These are phyloP conservation scores for Radiomyces spectabilis DNA, from an alignment of 192 early-diverging fungal species.

Conservation along the genomic window DNA sequence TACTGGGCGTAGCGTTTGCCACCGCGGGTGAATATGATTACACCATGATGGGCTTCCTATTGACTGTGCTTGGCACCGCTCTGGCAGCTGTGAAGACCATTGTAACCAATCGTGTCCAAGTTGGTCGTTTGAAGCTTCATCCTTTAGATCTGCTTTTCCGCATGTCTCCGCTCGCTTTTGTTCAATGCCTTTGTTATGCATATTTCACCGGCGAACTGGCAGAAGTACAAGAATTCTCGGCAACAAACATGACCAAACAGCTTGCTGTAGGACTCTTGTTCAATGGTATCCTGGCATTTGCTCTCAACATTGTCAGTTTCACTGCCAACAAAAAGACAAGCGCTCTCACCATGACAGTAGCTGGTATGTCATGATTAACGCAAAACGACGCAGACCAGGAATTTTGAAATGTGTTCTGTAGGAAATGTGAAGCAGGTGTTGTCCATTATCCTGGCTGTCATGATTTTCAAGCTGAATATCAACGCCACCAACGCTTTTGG, in stretches of 20 bases:
- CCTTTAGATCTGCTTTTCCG: slow-evolving; percentile 74
- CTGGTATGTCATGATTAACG: no score
- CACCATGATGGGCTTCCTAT: slow-evolving; percentile 60
- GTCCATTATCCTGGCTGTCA: slow-evolving; percentile 54
- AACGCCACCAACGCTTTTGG: slow-evolving; percentile 50
- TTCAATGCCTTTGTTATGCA: slow-evolving; percentile 62
- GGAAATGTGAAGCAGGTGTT: slow-evolving; percentile 73
- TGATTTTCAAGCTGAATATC: slow-evolving; percentile 52
- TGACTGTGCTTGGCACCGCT: slow-evolving; percentile 74
- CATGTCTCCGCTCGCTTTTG: slow-evolving; percentile 70
- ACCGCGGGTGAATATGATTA: slow-evolving; percentile 80
- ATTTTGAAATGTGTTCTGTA: slow-evolving; percentile 16
- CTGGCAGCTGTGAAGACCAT: slow-evolving; percentile 78
- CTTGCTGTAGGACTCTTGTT: slow-evolving; percentile 49
- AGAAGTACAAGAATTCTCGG: slow-evolving; percentile 28
- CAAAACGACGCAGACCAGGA: no score
- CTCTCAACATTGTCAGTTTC: slow-evolving; percentile 79
- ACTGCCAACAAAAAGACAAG: slow-evolving; percentile 82
- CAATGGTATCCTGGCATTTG: slow-evolving; percentile 82
- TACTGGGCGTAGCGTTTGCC: slow-evolving; percentile 75
- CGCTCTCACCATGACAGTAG: slow-evolving; percentile 77
- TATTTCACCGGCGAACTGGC: slow-evolving; percentile 59
- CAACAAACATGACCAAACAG: slow-evolving; percentile 34
- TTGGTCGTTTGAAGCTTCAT: slow-evolving; percentile 71
- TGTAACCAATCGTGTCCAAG: slow-evolving; percentile 73